phyloP scores from a whole-genome alignment of 306 rosid species.

The Canavalia gladiata region DNA sequence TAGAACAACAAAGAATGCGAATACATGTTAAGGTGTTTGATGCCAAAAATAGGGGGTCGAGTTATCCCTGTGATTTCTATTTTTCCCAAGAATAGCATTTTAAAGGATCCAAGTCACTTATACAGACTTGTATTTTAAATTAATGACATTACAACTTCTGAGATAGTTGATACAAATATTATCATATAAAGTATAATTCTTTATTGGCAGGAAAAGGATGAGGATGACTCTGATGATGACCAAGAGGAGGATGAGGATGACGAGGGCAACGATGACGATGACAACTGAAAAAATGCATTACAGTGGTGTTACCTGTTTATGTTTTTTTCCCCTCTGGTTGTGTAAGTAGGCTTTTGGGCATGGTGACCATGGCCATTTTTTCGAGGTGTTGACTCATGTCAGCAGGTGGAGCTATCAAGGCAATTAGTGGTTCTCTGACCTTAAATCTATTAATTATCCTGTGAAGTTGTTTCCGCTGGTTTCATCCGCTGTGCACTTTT shows the following conservation, averaged over 20 bases:
- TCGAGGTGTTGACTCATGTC: conserved; percentile 37
- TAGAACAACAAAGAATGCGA: not conserved
- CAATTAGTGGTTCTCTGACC: conserved; percentile 47
- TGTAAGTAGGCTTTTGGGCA: conserved; percentile 60
- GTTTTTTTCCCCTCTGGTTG: conserved; percentile 35
- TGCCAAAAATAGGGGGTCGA: not conserved
- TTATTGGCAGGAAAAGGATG: conserved; percentile 68
- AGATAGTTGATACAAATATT: conserved; percentile 7
- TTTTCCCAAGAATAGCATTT: conserved; percentile 9
- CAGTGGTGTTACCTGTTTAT: conserved; percentile 34
- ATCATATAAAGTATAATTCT: not conserved
- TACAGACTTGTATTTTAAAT: not conserved
- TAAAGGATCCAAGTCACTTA: not conserved
- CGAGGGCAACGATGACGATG: conserved; percentile 63
- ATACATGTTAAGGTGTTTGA: conserved; percentile 25
- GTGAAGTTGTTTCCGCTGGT: conserved; percentile 53
- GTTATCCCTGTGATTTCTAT: not conserved
- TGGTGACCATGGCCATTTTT: conserved; percentile 49
- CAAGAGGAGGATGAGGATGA: conserved; percentile 61
- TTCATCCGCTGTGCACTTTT: conserved; percentile 42
- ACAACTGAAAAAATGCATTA: conserved; percentile 56
- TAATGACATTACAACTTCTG: not conserved
- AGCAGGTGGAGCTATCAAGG: conserved; percentile 42
- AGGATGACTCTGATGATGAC: conserved; percentile 72
- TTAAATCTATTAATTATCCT: conserved; percentile 22